Evolutionary conservation across 768 basidiomycete species (phyloP).

Genomic region (Amanita rubescens): DNA sequence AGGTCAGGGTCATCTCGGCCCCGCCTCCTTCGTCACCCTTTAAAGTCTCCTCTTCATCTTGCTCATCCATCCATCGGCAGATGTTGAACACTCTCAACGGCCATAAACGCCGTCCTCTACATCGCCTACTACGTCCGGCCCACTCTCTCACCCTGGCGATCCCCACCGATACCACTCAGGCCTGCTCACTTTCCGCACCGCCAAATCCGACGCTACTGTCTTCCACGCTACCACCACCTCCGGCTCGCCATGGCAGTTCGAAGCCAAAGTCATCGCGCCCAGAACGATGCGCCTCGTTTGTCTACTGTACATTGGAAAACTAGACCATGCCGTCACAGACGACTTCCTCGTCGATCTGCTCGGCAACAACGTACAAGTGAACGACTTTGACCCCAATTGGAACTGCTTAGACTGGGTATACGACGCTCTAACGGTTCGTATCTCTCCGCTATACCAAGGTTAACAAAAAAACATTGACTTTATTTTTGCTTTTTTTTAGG

Average conservation of each 20-base stretch:
- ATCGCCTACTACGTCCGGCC: not conserved
- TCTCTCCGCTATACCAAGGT: not conserved
- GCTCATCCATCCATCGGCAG: not conserved
- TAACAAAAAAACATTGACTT: no score
- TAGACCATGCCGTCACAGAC: not conserved
- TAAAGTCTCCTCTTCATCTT: no score
- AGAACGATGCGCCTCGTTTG: not conserved
- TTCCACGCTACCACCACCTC: not conserved
- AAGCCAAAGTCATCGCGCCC: not conserved
- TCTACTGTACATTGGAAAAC: not conserved
- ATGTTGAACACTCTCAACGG: not conserved
- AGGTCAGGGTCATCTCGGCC: no score
- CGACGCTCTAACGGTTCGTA: not conserved
- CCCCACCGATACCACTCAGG: not conserved
- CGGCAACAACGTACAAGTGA: not conserved
- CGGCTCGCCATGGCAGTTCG: not conserved
- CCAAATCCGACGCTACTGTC: not conserved
- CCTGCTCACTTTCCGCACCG: not conserved
- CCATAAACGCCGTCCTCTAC: not conserved
- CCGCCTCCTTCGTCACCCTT: no score
- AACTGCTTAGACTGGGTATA: not conserved
- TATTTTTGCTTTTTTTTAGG: not conserved
- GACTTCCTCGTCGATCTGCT: not conserved
- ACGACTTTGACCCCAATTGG: not conserved
- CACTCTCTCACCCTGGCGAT: not conserved